A percentile compares a stretch with the other conserved stretches of the same genome.
phyloP scores from a whole-genome alignment of 1,284 basidiomycete species.

The Pseudozyma pruni region DNA sequence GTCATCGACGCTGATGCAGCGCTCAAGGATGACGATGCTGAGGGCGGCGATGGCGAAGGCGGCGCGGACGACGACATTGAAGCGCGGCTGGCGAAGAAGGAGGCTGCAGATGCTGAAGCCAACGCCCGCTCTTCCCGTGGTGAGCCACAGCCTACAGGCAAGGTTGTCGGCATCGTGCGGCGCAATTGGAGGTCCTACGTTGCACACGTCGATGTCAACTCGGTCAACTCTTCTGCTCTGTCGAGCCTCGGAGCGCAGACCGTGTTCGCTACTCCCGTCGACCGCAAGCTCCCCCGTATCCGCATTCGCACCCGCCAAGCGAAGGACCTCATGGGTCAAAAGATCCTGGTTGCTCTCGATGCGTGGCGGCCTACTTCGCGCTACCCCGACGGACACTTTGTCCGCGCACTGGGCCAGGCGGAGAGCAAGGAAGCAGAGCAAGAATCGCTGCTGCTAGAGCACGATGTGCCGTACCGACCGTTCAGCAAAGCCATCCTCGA shows the following conservation, averaged over 20 bases:
- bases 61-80: conserved; percentile 70
- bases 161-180: conserved; percentile 89
- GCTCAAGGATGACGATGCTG: conserved; percentile 88
- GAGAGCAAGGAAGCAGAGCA: conserved; percentile 97
- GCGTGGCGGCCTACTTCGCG: conserved; percentile 86
- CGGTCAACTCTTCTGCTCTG: conserved; percentile 76
- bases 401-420: conserved; percentile 87
- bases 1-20: conserved; percentile 85
- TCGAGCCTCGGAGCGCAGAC: conserved; percentile 89
- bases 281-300: conserved; percentile 90
- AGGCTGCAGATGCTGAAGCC: conserved; percentile 65
- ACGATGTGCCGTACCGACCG: conserved; percentile 94
- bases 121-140: conserved; percentile 69
- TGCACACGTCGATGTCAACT: conserved; percentile 91
- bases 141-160: conserved; percentile 87
- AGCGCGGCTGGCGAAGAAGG: conserved; percentile 40
- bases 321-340: conserved; percentile 85
- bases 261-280: conserved; percentile 93
- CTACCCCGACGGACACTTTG: conserved; percentile 97
- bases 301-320: conserved; percentile 94
- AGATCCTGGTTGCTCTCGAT: conserved; percentile 95
- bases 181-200: conserved; percentile 94
- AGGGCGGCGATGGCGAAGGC: conserved; percentile 63
- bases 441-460: conserved; percentile 92
- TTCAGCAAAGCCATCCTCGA: conserved; percentile 94